Conservation (phyloP, 768 basidiomycete species). For the Russula foetens region DNA sequence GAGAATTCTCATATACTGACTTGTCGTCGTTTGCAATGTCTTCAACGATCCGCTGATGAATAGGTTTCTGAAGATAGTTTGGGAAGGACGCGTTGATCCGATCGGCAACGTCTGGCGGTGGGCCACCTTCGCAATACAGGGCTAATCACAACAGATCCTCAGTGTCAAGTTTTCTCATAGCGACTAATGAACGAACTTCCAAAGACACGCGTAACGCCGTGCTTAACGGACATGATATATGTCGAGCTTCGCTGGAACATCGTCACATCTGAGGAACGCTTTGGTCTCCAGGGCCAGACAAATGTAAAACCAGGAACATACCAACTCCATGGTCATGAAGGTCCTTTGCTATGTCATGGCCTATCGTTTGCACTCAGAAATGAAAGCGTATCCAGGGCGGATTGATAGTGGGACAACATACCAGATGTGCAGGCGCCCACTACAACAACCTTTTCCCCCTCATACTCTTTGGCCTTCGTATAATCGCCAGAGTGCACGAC, state of each 20-base stretch:
- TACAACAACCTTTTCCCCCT: constrained; percentile 35
- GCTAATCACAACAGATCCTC: background rate
- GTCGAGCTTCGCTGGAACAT: constrained; percentile 30
- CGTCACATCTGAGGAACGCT: constrained; percentile 18
- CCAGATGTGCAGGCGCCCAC: constrained; percentile 31
- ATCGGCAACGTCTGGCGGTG: constrained; percentile 43
- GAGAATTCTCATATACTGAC: constrained; percentile 16
- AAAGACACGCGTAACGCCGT: constrained; percentile 18
- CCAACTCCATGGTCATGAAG: constrained; percentile 25
- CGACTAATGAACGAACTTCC: constrained; percentile 2
- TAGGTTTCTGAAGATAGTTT: constrained; percentile 13
- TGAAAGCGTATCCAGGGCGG: background rate
- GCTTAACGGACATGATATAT: constrained; percentile 28
- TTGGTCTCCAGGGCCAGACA: background rate
- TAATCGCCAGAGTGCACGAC: constrained; percentile 28
- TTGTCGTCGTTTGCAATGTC: constrained; percentile 49
- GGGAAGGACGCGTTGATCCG: constrained; percentile 39
- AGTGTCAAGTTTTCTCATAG: background rate
- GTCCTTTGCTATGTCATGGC: constrained; percentile 30
- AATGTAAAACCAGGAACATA: background rate
- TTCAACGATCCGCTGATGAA: constrained; percentile 32
- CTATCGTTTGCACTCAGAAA: background rate
- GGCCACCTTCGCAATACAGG: constrained; percentile 15
- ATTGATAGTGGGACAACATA: background rate
- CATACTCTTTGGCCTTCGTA: constrained; percentile 25